A percentile compares a stretch with the other conserved stretches of the same genome.
phyloP scores from a whole-genome alignment of 352 stramenopile species.

The Thraustochytrium sp. region DNA sequence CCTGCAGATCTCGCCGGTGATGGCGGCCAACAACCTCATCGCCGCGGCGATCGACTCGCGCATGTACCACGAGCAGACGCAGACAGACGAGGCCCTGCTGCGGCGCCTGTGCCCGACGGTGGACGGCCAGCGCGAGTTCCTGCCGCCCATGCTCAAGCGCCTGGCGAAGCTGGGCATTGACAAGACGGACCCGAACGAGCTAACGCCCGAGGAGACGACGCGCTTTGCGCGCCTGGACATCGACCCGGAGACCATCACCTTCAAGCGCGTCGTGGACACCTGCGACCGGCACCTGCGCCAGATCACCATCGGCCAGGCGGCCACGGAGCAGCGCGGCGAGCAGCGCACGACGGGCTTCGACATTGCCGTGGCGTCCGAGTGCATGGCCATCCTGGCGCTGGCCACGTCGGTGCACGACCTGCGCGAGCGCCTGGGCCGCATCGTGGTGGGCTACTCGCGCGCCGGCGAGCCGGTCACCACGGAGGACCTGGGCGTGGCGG shows the following conservation, averaged over 20 bases:
- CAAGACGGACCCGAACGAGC: constrained; percentile 78
- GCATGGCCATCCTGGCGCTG: constrained; percentile 96
- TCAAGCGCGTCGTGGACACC: constrained; percentile 92
- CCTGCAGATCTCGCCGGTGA: constrained; percentile 97
- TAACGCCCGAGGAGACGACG: constrained; percentile 83
- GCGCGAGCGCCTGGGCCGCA: constrained; percentile 80
- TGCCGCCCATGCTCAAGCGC: constrained; percentile 79
- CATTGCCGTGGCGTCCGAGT: constrained; percentile 92
- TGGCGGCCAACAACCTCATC: constrained; percentile 94
- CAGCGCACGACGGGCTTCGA: constrained; percentile 72
- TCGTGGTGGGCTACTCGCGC: constrained; percentile 81
- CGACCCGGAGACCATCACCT: constrained; percentile 83
- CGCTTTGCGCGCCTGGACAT: constrained; percentile 91
- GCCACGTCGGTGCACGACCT: constrained; percentile 86
- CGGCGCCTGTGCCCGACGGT: constrained; percentile 76
- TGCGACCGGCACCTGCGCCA: constrained; percentile 91
- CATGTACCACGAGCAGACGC: constrained; percentile 92
- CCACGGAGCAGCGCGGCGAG: constrained; percentile 77
- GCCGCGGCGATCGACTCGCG: constrained; percentile 93
- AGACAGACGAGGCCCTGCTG: constrained; percentile 70
- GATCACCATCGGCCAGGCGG: constrained; percentile 76
- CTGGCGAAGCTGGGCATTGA: constrained; percentile 91
- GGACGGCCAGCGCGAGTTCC: constrained; percentile 68
- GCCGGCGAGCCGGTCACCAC: constrained; percentile 81
- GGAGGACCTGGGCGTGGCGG: constrained; percentile 91